These are phyloP conservation scores for Artemisia argyi DNA, from an alignment of 129 eudicot genomes.

Conservation along the genomic window DNA sequence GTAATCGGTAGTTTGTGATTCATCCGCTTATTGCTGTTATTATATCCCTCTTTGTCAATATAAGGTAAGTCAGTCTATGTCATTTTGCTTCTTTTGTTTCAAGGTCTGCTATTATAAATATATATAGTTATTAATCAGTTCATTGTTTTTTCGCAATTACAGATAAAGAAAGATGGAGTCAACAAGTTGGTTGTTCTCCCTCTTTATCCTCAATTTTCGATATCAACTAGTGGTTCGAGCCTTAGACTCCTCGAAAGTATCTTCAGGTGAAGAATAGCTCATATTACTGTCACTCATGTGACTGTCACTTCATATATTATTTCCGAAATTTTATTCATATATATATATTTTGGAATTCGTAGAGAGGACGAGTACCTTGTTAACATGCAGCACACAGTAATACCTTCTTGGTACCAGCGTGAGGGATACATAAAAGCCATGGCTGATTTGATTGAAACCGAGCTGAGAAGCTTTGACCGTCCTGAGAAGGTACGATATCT, in stretches of 20 bases:
- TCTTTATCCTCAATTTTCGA: constrained; percentile 94
- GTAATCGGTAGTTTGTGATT: background rate
- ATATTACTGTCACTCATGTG: constrained; percentile 9
- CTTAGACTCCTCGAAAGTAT: constrained; percentile 90
- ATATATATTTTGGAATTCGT: constrained; percentile 10
- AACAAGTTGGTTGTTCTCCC: constrained; percentile 95
- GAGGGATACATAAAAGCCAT: constrained; percentile 93
- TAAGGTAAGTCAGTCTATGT: background rate
- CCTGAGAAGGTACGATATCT: constrained; percentile 60
- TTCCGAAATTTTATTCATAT: background rate
- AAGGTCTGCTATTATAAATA: background rate
- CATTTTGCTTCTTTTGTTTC: background rate
- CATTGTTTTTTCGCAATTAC: background rate
- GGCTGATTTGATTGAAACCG: constrained; percentile 84
- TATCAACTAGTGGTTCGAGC: constrained; percentile 98
- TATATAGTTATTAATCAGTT: constrained; percentile 1
- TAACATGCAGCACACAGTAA: constrained; percentile 98
- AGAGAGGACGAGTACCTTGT: constrained; percentile 98
- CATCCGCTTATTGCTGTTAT: background rate
- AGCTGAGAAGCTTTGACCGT: constrained; percentile 56
- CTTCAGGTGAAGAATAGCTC: constrained; percentile 61
- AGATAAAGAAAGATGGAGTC: constrained; percentile 93
- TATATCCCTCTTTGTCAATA: background rate
- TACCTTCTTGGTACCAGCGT: constrained; percentile 99
- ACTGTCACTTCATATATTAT: constrained; percentile 2